Evolutionary conservation across 768 basidiomycete species (phyloP), one percentile per base, ranked within the genome.

Genomic region (Pleurotus salmoneostramineus): DNA sequence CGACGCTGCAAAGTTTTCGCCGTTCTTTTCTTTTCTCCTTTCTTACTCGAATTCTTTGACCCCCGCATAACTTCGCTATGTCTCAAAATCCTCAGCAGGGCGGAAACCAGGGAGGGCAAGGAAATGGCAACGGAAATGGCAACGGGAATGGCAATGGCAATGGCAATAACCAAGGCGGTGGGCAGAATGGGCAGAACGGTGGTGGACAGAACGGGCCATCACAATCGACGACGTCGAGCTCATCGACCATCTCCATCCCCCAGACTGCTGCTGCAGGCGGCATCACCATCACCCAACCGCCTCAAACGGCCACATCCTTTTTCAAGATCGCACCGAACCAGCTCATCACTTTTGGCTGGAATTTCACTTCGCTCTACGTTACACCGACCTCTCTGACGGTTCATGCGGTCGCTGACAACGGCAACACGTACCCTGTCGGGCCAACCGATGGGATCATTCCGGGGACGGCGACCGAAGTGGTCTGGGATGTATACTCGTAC

Each of bases 271-370:
- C 88, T 6, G 83, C 83, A 2, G 89, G 91, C 17, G 76, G 80
- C n/a, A 68, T 91, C 52, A 79, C 82, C 59, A 82, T 93, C 67
- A 91, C 91, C 44, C 82, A 91, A 67, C 95, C 95, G 0, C 89
- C 91, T 0, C 82, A 86, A 62, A 89, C 89, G 6, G 82, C 85
- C 35, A 87, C 89, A 2, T 91, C 92, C 21, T 96, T 84, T 77
- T 96, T 85, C 78, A 94, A 95, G 80, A 89, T 97, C 67, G 90
- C 92, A 0, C 74, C 75, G 0, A 77, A 76, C 50, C 80, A 91
- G 62, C 73, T 77, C 59, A 84, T 97, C 67, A 96, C 93, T 17
- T 92, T 97, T 69, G 95, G 81, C 8, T 97, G 94, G 95, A 93
- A 93, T 72, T 82, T 93, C 65, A 92, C 91, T 12, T 78, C 78